These are phyloP conservation scores for Torulaspora gathmanii DNA, from an alignment of 805 yeast genomes.

Conservation along the genomic window DNA sequence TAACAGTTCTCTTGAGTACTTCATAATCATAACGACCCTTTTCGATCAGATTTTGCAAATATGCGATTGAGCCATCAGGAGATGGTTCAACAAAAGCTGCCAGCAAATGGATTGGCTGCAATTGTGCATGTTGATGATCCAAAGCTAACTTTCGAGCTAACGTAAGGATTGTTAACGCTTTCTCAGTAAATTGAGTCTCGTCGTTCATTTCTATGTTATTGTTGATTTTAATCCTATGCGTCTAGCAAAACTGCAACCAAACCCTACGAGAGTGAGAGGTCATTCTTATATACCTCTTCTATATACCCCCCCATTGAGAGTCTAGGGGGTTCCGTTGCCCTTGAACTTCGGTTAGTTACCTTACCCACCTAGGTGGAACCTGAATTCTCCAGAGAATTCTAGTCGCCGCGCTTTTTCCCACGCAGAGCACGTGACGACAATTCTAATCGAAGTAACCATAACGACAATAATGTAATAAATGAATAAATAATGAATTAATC, in stretches of 20 bases:
- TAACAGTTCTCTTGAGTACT: conserved; percentile 70
- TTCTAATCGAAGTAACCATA: not conserved
- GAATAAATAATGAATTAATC: conserved; percentile 14
- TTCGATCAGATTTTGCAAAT: conserved; percentile 76
- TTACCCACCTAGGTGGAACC: not conserved
- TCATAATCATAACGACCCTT: conserved; percentile 87
- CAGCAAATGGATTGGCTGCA: conserved; percentile 81
- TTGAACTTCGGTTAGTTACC: not conserved
- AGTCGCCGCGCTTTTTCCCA: conserved; percentile 4
- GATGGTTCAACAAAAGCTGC: conserved; percentile 78
- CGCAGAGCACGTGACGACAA: not conserved
- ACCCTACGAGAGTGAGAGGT: not conserved
- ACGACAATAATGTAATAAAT: not conserved
- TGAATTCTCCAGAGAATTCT: conserved; percentile 4
- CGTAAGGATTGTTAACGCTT: conserved; percentile 77
- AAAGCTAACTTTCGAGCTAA: conserved; percentile 77
- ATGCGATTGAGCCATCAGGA: conserved; percentile 53
- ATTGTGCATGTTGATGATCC: conserved; percentile 77
- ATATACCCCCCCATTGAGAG: not conserved
- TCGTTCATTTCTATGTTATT: conserved; percentile 35
- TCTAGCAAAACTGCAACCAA: not conserved
- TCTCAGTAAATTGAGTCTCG: conserved; percentile 81
- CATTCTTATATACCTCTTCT: not conserved
- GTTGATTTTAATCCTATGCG: not conserved
- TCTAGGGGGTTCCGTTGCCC: not conserved